These are phyloP conservation scores for Ceratocystis cacaofunesta DNA, from an alignment of 2,329 filamentous ascomycete genomes.

Conservation along the genomic window DNA sequence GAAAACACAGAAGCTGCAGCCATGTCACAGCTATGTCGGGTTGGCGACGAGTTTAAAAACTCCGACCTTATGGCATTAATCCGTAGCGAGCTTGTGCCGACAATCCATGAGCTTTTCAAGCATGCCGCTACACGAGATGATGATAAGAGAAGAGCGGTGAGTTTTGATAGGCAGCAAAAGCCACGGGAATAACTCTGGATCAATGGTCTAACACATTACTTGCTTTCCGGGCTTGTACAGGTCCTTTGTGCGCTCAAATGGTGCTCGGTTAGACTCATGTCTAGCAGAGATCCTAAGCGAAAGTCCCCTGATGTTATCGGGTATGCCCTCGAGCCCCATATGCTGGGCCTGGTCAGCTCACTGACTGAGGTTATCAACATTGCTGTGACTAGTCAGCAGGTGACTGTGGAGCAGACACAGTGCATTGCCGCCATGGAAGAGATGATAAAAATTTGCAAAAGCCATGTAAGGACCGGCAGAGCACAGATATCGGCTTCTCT, in stretches of 20 bases:
- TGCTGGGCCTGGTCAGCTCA: conserved; percentile 72
- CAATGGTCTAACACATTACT: neutral
- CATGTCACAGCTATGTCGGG: conserved; percentile 51
- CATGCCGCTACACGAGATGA: conserved; percentile 54
- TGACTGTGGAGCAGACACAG: conserved; percentile 53
- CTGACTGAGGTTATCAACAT: conserved; percentile 71
- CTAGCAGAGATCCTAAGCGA: conserved; percentile 30
- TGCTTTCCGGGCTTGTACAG: neutral
- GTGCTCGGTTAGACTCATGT: conserved; percentile 30
- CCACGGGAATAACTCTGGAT: neutral
- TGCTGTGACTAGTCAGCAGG: conserved; percentile 35
- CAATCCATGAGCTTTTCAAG: conserved; percentile 71
- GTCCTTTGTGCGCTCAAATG: conserved; percentile 28
- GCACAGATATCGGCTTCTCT: conserved; percentile 94
- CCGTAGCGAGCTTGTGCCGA: conserved; percentile 57
- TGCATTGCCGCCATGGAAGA: conserved; percentile 75
- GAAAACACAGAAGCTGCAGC: conserved; percentile 49
- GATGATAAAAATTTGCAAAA: conserved; percentile 64
- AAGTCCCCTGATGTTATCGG: conserved; percentile 46
- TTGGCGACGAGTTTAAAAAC: conserved; percentile 55
- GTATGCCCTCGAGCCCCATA: conserved; percentile 65
- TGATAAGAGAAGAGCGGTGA: conserved; percentile 41
- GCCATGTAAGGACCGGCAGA: conserved; percentile 60
- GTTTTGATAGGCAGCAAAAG: conserved; percentile 20
- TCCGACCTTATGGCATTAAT: conserved; percentile 54